Base-by-base conservation (phyloP, 371 early-diverging fungal species). In the Lichtheimia ornata region DNA sequence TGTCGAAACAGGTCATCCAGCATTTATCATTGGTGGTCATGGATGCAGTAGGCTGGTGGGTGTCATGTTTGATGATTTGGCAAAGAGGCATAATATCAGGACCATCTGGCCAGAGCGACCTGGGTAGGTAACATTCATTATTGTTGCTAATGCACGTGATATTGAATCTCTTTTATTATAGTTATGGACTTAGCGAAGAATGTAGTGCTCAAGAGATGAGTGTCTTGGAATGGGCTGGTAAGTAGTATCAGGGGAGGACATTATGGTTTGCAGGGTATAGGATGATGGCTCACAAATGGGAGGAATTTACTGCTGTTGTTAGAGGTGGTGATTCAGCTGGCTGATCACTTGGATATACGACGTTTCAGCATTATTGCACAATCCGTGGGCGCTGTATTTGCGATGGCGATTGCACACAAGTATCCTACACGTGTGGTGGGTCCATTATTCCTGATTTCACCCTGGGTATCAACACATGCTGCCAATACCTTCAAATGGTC, bases 401-500 rank as follows among this genome's bases (percentile, higher is more conserved):
- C 82, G 0, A 55, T 81, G 52, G 79, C 79, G 2, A 56, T 74
- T 40, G 75, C 75, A 5, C 65, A 72, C 25, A 62, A 64, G 44
- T 78, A 73, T 27, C 73, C 72, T 5, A 49, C n/a, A 0, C 72
- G 77, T 11, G 73, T 81, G 7, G 9, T 72, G 7, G 76, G 77
- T 0, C 79, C 82, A 4, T 65, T 78, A 0, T 76, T 68, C 43
- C 24, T 78, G 9, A 76, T 81, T n/a, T 78, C 79, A 9, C 82
- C 82, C 0, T 81, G 82, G 82, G 79, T 81, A n/a, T 78, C 82
- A 4, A 76, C 82, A 3, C 66, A 74, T 18, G 72, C 62, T 27
- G 77, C 82, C 15, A 76, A 78, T n/a, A 78, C 82, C 27, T 81
- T 78, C 50, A 74, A 74, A 61, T 81, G 82, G 82, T 72, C 79